Evolutionary conservation across 371 early-diverging fungal genomes (phyloP), one percentile per base, ranked within the genome.

Genomic region (Mortierella polycephala): DNA sequence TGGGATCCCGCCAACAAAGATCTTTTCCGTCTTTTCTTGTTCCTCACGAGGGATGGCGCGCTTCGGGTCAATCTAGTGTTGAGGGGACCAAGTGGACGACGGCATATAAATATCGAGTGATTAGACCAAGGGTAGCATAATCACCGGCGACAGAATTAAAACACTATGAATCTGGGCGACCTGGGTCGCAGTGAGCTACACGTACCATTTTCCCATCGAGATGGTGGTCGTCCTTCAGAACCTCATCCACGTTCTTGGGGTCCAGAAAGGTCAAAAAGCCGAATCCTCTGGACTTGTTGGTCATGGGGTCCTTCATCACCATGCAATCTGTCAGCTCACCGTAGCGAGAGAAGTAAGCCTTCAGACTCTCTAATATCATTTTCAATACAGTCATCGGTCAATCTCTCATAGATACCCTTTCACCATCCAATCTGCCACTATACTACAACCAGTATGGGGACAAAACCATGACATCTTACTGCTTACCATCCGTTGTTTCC

Each of bases 1-100:
- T 8, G 94, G 87, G 46, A 97, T 89, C 6, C 96, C 95, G 54
- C 96, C 96, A 7, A 96, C 95, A 85, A 97, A 97, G 56, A 96
- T 88, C 86, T 95, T 95, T 69, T 93, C 93, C 21, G 93, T 91
- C 66, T 88, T 91, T 81, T 93, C 93, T 57, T 90, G 89, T 61
- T 90, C 88, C 54, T 91, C 92, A 18, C 92, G 87, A 23, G 96
- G 95, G 73, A 96, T 88, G 1, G 96, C 96, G 37, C 91, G 89
- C 71, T 96, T 96, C 9, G 96, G 94, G 76, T 96, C 96, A 73
- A 96, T 90, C 93, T 92, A 81, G 30, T 30, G 30, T 30, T 30
- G 30, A 30, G 4, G 30, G 30, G 30, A 4, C 30, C 30, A 30
- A 30, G 30, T 30, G 30, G 30, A 30, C 4, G 30, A 2, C 30